Evolutionary conservation across 257 asterid genomes (phyloP).

Genomic region (Solanum bulbocastanum): DNA sequence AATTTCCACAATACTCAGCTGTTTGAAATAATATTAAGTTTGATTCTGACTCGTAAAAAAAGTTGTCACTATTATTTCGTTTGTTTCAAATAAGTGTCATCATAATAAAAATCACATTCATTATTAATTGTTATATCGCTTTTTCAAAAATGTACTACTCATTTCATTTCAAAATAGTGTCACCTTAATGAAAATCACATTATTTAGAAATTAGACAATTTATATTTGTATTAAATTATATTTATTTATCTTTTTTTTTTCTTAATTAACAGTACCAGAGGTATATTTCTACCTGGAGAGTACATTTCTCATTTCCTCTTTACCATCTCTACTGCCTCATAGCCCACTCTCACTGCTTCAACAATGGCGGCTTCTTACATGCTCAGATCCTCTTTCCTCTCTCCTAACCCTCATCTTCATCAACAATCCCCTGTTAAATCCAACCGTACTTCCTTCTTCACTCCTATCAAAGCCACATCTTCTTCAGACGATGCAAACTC

Average conservation of each 20-base stretch:
- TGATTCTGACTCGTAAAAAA: too few species aligned
- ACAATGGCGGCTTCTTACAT: conserved; percentile 61
- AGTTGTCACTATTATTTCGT: too few species aligned
- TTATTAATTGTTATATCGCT: too few species aligned
- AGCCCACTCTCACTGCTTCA: background rate
- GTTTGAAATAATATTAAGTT: background rate
- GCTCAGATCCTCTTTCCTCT: conserved; percentile 52
- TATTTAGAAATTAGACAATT: too few species aligned
- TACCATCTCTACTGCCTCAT: background rate
- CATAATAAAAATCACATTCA: too few species aligned
- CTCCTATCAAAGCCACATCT: conserved; percentile 17
- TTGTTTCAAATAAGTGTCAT: too few species aligned
- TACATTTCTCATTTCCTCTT: background rate
- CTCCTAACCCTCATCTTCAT: conserved; percentile 27
- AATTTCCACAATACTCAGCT: background rate
- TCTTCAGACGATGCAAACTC: conserved; percentile 12
- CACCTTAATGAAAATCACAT: too few species aligned
- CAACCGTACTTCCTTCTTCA: background rate
- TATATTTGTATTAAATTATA: too few species aligned
- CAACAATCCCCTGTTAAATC: conserved; percentile 14
- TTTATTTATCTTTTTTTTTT: too few species aligned
- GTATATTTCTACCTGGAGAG: background rate
- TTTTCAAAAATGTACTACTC: too few species aligned
- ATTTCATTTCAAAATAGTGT: background rate
- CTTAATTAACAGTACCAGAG: background rate